Evolutionary conservation across 1,284 basidiomycete genomes (phyloP), one percentile per base, ranked within the genome.

Genomic region (Tilletia caries): DNA sequence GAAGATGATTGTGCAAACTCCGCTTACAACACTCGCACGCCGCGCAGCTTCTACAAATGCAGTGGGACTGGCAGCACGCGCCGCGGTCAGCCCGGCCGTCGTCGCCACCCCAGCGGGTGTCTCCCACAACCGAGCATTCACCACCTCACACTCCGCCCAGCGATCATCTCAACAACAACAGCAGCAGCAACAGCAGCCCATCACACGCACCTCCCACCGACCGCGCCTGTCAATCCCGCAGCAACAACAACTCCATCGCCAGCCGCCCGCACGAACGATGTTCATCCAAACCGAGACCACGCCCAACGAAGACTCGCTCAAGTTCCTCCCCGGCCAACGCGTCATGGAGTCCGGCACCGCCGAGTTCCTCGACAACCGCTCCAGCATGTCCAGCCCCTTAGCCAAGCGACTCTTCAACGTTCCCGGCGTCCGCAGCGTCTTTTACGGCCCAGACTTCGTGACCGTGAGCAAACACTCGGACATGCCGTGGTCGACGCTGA

Each of bases 361-460:
- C 32, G 95, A 98, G 84, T 98, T 98, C 84, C 89, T 96, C 68
- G 93, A 97, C 83, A 91, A 78, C 25, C 80, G 80, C 32, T 66
- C 75, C 6, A 76, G 78, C 32, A 82, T 82, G 81, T 85, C 86
- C 20, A 98, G 95, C 0, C 95, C 95, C 0, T 88, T 98, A 18
- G 95, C 95, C 23, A 90, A 95, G 73, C 90, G 92, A 10, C 88
- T 98, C 41, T 93, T 98, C 88, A 92, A 91, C 70, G 89, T 98
- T 69, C 91, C 95, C 67, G 96, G 95, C 65, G 90, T 98, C 70
- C 89, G 88, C 33, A 88, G 88, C 67, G 89, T 98, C 46, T 98
- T 98, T 84, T 98, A 92, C 83, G 95, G 95, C 0, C 96, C 95
- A 1, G 96, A 98, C 85, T 98, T 98, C 82, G 93, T 98, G 79